phyloP scores from a whole-genome alignment of 805 yeast genomes.

The Jamesozyma jinghongensis region DNA sequence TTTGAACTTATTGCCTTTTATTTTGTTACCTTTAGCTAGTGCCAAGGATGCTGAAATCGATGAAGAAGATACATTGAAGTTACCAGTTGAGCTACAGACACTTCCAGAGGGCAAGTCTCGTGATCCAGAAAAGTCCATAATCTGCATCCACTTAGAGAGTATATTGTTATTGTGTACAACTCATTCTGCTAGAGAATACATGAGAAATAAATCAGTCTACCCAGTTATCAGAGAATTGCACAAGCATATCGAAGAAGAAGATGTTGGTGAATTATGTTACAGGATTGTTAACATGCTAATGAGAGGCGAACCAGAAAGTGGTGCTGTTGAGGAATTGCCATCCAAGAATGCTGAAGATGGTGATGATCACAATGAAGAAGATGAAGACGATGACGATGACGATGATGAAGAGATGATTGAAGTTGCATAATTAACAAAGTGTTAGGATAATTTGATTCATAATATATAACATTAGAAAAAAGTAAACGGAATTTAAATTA shows the following conservation, averaged over 20 bases:
- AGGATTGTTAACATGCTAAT: conserved; percentile 80
- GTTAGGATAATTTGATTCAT: too few species aligned
- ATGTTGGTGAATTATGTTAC: conserved; percentile 63
- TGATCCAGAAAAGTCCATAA: conserved; percentile 60
- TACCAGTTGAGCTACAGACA: conserved; percentile 83
- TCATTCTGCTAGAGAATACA: conserved; percentile 56
- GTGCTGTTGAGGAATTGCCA: conserved; percentile 39
- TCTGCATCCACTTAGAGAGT: conserved; percentile 69
- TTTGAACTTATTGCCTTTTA: conserved; percentile 71
- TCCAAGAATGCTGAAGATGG: conserved; percentile 41
- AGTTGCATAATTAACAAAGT: conserved; percentile 20
- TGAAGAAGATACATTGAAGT: conserved; percentile 75
- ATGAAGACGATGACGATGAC: conserved; percentile 17
- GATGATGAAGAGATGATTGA: conserved; percentile 29
- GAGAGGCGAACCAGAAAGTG: conserved; percentile 68
- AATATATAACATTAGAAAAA: not conserved
- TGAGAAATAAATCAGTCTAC: conserved; percentile 78
- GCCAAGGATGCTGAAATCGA: conserved; percentile 62
- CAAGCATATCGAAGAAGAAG: conserved; percentile 40
- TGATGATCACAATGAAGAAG: conserved; percentile 30
- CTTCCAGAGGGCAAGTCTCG: conserved; percentile 65
- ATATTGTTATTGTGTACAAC: conserved; percentile 73
- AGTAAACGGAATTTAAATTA: not conserved
- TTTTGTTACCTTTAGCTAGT: conserved; percentile 71
- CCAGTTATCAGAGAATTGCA: conserved; percentile 82